phyloP scores from a whole-genome alignment of 108 stramenopile genomes.

The Skeletonema potamos region DNA sequence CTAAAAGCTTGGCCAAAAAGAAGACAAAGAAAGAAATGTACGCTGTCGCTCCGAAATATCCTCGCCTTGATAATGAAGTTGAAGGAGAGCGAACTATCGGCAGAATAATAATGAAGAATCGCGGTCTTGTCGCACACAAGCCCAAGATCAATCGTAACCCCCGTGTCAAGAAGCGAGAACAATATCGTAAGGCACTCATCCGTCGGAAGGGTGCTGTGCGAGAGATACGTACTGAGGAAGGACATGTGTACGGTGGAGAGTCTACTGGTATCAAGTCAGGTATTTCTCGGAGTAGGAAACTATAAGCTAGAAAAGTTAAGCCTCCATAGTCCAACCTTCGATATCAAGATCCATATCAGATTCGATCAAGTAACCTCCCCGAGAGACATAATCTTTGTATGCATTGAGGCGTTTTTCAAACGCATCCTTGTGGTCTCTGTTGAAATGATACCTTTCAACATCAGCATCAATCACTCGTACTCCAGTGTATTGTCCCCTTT shows the following conservation, averaged over 20 bases:
- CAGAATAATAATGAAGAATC: conserved; percentile 88
- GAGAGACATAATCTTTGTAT: conserved; percentile 68
- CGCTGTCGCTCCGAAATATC: conserved; percentile 85
- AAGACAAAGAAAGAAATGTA: conserved; percentile 63
- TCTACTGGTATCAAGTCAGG: conserved; percentile 88
- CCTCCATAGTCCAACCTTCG: conserved; percentile 22
- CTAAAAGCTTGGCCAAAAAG: conserved; percentile 61
- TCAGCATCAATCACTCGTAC: conserved; percentile 75
- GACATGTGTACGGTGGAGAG: conserved; percentile 89
- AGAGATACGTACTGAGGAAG: conserved; percentile 82
- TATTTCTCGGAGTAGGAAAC: conserved; percentile 84
- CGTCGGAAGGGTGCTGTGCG: conserved; percentile 94
- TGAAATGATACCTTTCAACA: conserved; percentile 15
- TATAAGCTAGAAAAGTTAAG: conserved; percentile 13
- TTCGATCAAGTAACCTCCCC: conserved; percentile 76
- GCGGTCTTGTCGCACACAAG: conserved; percentile 96
- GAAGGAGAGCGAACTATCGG: conserved; percentile 85
- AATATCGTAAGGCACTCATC: conserved; percentile 93
- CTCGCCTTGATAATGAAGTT: conserved; percentile 61
- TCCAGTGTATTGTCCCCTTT: conserved; percentile 50
- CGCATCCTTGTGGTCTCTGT: conserved; percentile 14
- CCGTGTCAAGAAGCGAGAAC: conserved; percentile 95
- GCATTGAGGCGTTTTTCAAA: conserved; percentile 62
- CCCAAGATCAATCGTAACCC: conserved; percentile 96
- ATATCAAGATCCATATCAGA: conserved; percentile 59